Evolutionary conservation across 2,329 filamentous ascomycete species (phyloP), one percentile per base, ranked within the genome.

Genomic region (Tolypocladium inflatum): DNA sequence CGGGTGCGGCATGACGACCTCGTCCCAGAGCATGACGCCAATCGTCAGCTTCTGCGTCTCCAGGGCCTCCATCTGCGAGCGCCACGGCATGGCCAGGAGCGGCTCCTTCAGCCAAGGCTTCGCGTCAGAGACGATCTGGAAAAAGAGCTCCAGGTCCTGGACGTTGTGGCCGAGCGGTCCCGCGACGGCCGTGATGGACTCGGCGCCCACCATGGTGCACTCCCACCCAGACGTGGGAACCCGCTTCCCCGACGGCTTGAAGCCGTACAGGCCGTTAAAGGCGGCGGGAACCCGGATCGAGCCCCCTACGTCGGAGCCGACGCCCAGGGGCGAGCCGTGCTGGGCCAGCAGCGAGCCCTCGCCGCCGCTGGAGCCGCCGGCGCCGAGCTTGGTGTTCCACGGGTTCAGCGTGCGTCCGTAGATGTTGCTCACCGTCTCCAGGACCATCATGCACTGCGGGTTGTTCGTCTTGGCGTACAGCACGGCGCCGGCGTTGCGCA

Each of bases 381-480:
- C 78, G 0, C 81, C 84, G 38, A 86, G 74, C 23, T 76, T 72
- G 1, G 81, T 76, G 59, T 87, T 88, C 58, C 80, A 74, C 0
- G 87, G 86, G 64, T 88, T 89, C 3, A 87, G 71, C 0, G 82
- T 83, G 39, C 81, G 77, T 1, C 85, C 85, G 58, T 81, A 84
- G 23, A 87, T 69, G 62, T 89, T 87, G 64, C 85, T 87, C 45
- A 79, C 77, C 3, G 78, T 81, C 65, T 88, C 86, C 42, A 85
- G 67, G 19, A 76, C 75, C 68, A 76, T 77, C 54, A 84, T 71
- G 0, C 76, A 79, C 63, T 84, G 82, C 0, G 87, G 86, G 7
- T 88, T 78, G 57, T 87, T 89, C 0, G 87, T 89, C 68, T 89
- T 88, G 59, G 82, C 81, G 64, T 86, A 85, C n/a, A 67, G 61